Evolutionary conservation across 257 asterid species (phyloP).

Genomic region (Solanum corneliomulleri): DNA sequence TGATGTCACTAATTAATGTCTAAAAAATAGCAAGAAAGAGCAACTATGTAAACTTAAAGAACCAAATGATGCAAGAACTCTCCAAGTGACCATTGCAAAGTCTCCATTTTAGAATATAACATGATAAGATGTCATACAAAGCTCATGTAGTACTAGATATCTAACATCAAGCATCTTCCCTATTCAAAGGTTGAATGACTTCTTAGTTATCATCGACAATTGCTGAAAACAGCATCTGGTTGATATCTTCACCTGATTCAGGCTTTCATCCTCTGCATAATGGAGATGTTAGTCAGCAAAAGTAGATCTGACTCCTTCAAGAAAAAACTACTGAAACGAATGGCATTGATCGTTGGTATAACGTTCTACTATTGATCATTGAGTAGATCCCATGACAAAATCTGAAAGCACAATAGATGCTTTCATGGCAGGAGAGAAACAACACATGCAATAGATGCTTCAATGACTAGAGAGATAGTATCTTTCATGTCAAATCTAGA

Average conservation of each 20-base stretch:
- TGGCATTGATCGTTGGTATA: not conserved
- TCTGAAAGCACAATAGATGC: not conserved
- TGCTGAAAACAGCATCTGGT: constrained; percentile 79
- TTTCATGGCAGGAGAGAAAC: not conserved
- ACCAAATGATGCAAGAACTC: not conserved
- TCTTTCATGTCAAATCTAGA: not conserved
- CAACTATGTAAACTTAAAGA: not conserved
- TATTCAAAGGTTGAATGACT: not conserved
- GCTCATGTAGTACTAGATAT: not conserved
- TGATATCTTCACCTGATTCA: constrained; percentile 55
- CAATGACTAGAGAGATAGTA: not conserved
- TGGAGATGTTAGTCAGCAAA: not conserved
- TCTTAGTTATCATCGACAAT: constrained; percentile 57
- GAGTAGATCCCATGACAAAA: not conserved
- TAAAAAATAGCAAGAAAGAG: not conserved
- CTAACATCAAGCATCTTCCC: not conserved
- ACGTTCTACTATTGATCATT: not conserved
- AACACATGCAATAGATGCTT: not conserved
- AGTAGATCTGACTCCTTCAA: not conserved
- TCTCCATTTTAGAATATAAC: not conserved
- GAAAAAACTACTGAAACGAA: not conserved
- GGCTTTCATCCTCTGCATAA: constrained; percentile 36
- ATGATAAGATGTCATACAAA: not conserved
- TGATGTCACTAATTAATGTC: not conserved
- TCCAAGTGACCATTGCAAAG: not conserved